Evolutionary conservation across 768 basidiomycete species (phyloP), one percentile per base, ranked within the genome.

Genomic region (Phallus indusiatus): DNA sequence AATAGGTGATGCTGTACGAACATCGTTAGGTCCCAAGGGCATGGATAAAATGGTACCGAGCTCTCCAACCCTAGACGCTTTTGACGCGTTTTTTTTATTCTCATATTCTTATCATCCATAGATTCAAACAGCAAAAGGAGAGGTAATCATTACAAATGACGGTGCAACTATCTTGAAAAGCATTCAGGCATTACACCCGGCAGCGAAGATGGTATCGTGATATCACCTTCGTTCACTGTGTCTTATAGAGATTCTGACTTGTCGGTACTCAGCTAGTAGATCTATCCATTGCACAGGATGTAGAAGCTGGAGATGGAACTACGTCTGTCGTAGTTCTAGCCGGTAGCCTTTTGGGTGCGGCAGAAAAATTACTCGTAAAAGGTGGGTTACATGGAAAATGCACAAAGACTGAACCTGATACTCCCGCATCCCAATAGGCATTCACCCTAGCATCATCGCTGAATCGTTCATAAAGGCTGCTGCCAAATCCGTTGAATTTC

Each of bases 261-360:
- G 18, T 52, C 22, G 18, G 35, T 33, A 20, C 53, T 62, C 67
- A 97, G 95, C 82, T 99, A 47, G 96, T 99, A 59, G 95, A 99
- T 75, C 78, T 99, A 21, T 97, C 95, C 37, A 90, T 90, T 42
- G 96, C 96, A 16, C 96, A 99, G 78, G 96, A 99, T 70, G 81
- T 98, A 51, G 96, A 98, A 71, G 96, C 96, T 18, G 96, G 96
- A 60, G 96, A 99, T 71, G 96, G 96, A 6, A 99, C 96, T 9
- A 99, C 96, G 5, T 88, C 90, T 21, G 96, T 99, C 33, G 96
- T 99, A 48, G 93, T 99, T 20, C 79, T 99, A 28, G 96, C 96
- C 18, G 96, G 96, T 50, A 89, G 88, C 68, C 74, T 99, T 47
- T 77, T 99, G 5, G 88, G 86, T 50, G 95, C 95, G 22, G 95